Base-by-base conservation (phyloP, 768 basidiomycete species). In the Tephrocybe sp. region DNA sequence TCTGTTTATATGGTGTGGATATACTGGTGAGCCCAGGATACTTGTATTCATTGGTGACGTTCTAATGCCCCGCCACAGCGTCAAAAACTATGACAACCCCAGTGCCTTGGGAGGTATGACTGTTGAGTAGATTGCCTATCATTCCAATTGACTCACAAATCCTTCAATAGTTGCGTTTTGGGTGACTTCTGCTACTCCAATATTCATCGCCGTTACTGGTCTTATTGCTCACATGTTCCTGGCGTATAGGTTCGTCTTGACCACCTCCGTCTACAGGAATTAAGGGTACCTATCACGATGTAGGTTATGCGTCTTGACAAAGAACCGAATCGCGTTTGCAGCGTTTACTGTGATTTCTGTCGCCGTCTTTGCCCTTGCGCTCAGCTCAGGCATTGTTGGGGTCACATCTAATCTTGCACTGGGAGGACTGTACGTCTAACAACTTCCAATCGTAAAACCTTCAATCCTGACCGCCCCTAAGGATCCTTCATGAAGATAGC, bases 211-310 rank as follows among this genome's bases (percentile, higher is more conserved):
- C 1, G 30, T 73, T 12, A 63, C 70, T 6, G 71, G 69, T 2
- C 16, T 72, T 15, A 56, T 70, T 21, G 68, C 71, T 1, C 74
- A 75, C 46, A 24, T 63, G 4, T 72, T 69, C 53, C 54, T 74
- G 2, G 61, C 56, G 2, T 52, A 62, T 34, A 64, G 69, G 71
- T 63, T 30, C 15, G 49, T 55, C 40, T 51, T 27, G 6, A 19
- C 11, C 22, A 19, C 18, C n/a, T n/a, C n/a, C n/a, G n/a, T n/a
- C n/a, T n/a, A n/a, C n/a, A n/a, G n/a, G n/a, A n/a, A n/a, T n/a
- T n/a, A n/a, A n/a, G n/a, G n/a, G n/a, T n/a, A n/a, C n/a, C n/a
- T n/a, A n/a, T n/a, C n/a, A n/a, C n/a, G n/a, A n/a, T 12, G 12
- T 45, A 64, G 57, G 45, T 50, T 54, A 24, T 55, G 43, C 24